phyloP scores from a whole-genome alignment of 805 yeast genomes.

The Saccharomyces paradoxus region DNA sequence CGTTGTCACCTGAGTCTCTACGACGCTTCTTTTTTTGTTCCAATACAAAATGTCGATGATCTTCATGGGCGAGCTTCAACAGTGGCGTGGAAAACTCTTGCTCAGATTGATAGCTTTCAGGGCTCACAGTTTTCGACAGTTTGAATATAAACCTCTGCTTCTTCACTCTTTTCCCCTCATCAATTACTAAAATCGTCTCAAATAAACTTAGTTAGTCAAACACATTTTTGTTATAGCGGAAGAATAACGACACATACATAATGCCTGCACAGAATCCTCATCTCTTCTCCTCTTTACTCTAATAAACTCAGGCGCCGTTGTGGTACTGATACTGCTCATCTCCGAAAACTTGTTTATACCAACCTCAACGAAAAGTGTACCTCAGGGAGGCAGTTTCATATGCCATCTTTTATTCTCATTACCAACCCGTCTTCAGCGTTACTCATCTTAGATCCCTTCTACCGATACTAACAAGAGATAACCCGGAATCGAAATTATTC shows the following conservation, averaged over 20 bases:
- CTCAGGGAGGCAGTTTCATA: not conserved
- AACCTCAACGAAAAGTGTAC: not conserved
- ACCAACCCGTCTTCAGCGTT: not conserved
- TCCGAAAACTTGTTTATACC: conserved; percentile 15
- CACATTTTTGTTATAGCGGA: not conserved
- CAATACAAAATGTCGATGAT: conserved; percentile 23
- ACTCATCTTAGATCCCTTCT: not conserved
- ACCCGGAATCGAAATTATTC: not conserved
- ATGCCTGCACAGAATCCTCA: conserved; percentile 83
- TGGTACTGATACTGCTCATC: conserved; percentile 7
- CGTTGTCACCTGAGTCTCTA: conserved; percentile 15
- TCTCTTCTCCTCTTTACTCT: conserved; percentile 80
- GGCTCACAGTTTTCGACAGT: conserved; percentile 41
- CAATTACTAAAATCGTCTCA: conserved; percentile 22
- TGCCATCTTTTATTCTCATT: not conserved
- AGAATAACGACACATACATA: conserved; percentile 31
- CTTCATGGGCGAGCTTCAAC: conserved; percentile 18
- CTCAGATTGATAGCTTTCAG: conserved; percentile 20
- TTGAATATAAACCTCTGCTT: conserved; percentile 35
- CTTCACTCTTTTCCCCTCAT: conserved; percentile 29
- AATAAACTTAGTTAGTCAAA: not conserved
- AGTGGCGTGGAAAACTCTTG: conserved; percentile 21
- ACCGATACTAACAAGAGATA: not conserved
- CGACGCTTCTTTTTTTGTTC: conserved; percentile 25
- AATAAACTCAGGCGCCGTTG: conserved; percentile 48